Base-by-base conservation (phyloP, 2,329 filamentous ascomycete genomes). In the Didymella pomorum region DNA sequence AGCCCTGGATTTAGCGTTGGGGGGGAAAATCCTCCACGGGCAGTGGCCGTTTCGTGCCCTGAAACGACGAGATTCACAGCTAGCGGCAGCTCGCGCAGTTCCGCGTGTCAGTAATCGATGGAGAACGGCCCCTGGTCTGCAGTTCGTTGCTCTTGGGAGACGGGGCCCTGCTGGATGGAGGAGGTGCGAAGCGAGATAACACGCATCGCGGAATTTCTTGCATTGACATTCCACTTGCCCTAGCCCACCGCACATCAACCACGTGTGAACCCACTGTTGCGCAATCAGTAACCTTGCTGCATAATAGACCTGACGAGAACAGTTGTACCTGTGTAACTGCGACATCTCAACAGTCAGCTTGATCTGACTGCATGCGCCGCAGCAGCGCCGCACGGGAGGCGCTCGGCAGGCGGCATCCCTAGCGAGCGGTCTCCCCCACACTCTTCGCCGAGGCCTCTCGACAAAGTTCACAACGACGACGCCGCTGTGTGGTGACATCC, bases 141-240 rank as follows among this genome's bases (percentile, higher is more conserved):
- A 28, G 47, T 47, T 47, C 42, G 54, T 42, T 47, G 47, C 43
- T 46, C 47, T 42, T 26, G 31, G 47, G 28, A 26, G 20, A 50
- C 45, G 45, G 49, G 50, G 29, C 20, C 8, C 14, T 45, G 49
- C 56, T 51, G n/a, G 41, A 58, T 54, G 18, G 25, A 58, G 56
- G 45, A 58, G 45, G 50, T 54, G 45, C 25, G 56, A 52, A 52
- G 55, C 55, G 55, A 48, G 41, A 54, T 52, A 21, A 53, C 14
- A 35, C 20, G 37, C 31, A 37, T 23, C 7, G 23, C 39, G 35
- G 26, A 42, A 31, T 35, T 39, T 43, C 50, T 46, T 46, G 56
- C 56, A 54, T 54, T 42, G 18, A 53, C 43, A n/a, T 49, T 41
- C 29, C 21, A 43, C 45, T 42, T 42, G 35, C 48, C 37, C 35